Evolutionary conservation across 805 yeast genomes (phyloP), one percentile per base, ranked within the genome.

Genomic region (Saturnispora bothae): DNA sequence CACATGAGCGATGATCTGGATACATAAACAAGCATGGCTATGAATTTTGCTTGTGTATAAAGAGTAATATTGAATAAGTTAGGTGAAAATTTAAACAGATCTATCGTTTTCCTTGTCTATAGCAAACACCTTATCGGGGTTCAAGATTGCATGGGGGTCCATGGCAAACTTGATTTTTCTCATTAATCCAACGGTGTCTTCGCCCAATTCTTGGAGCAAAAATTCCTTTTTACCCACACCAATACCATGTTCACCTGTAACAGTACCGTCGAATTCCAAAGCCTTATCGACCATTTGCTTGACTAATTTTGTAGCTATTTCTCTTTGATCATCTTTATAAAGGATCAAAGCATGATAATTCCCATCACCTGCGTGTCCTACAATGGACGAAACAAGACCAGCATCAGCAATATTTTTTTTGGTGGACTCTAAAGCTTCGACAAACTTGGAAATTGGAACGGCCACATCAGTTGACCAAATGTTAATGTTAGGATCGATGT

Each of bases 341-440:
- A 85, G 50, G 17, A 57, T 49, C 42, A 83, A 68, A 12, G 83
- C 81, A 53, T 85, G 95, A 63, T 85, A 83, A 59, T 85, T 85
- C 19, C 95, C 95, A 58, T 85, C 95, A 10, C 95, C 95, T 22
- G 81, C 85, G 56, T 85, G 95, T 4, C 94, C 95, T 53, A 85
- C 76, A 19, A 81, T 69, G 5, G 88, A 71, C 14, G 79, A 77
- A 12, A 59, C 48, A 39, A 82, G 61, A 0, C 85, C 86, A 26
- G 71, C 66, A 5, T 60, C 50, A 14, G 61, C 67, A 57, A 84
- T 69, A 49, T 83, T 84, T 6, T 66, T 64, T 49, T 80, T 72
- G 2, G 89, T 78, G 39, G 71, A 76, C 28, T 66, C 59, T 25
- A 85, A 65, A 15, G 82, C 73, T 9, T 66, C 60, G 1, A 83